Evolutionary conservation across 2,329 filamentous ascomycete genomes (phyloP), one percentile per base, ranked within the genome.

Genomic region (Fusarium redolens): DNA sequence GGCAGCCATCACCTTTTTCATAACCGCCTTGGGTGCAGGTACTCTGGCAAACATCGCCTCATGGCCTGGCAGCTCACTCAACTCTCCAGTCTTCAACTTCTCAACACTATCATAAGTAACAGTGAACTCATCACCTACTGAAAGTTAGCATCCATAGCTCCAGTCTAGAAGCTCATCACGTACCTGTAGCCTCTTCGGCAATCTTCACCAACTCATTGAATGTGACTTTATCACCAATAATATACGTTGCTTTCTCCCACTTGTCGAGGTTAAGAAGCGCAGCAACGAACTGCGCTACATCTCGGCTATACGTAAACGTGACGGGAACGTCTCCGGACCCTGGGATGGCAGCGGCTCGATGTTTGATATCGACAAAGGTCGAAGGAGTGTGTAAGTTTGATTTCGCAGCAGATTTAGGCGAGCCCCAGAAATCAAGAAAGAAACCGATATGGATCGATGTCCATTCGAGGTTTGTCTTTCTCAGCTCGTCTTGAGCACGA

Each of bases 401-500:
- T 2, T 50, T 65, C 0, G n/a, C 28, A 4, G 14, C 15, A 13
- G 60, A 41, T n/a, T 28, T 54, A 7, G 50, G 7, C 1, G 63
- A 65, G 14, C 63, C 63, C 62, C 62, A 65, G 30, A 65, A 64
- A 22, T 65, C 60, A 20, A 65, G n/a, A 17, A 65, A 65, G 48
- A 65, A 65, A 25, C 63, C 63, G 15, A 57, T 48, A 17, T 66
- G 63, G 2, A 65, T 15, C 2, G 63, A 38, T 0, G 63, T 66
- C 63, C 61, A 65, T 20, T 66, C 48, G 3, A 66, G 63, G 0
- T 58, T 65, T 20, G 50, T 66, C n/a, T 66, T 65, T 48, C 37
- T 43, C 6, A 66, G 25, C n/a, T 65, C 60, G 0, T 66, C 60
- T 58, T 66, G 63, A 3, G 60, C 63, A 6, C 37, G 41, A 10